phyloP scores from a whole-genome alignment of 768 basidiomycete genomes.

The Coprinopsis sp. region DNA sequence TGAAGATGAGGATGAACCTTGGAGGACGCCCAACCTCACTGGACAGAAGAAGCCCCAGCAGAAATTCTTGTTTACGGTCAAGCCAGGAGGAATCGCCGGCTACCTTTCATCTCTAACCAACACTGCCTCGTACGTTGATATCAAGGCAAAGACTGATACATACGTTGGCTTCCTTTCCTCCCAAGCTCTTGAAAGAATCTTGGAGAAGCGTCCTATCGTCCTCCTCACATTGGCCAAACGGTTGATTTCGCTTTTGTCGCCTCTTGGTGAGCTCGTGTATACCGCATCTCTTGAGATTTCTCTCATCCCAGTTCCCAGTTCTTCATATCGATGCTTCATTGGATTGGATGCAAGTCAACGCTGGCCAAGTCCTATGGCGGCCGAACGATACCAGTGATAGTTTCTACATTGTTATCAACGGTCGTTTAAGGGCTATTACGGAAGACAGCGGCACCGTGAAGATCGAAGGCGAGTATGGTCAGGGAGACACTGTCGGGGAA shows the following conservation, averaged over 20 bases:
- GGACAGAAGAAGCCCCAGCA: conserved; percentile 34
- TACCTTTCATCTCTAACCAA: conserved; percentile 91
- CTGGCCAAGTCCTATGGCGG: conserved; percentile 92
- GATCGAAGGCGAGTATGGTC: conserved; percentile 91
- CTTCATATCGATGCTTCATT: conserved; percentile 94
- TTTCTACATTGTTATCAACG: conserved; percentile 98
- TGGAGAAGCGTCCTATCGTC: conserved; percentile 94
- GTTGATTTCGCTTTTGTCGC: conserved; percentile 91
- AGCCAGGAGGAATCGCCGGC: conserved; percentile 96
- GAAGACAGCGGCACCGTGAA: conserved; percentile 74
- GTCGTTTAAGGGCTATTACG: conserved; percentile 84
- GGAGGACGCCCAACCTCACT: conserved; percentile 29
- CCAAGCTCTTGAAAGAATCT: conserved; percentile 79
- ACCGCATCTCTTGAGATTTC: background rate
- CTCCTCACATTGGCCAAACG: conserved; percentile 93
- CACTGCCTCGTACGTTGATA: conserved; percentile 93
- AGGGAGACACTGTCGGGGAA: conserved; percentile 96
- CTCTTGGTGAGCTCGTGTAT: conserved; percentile 58
- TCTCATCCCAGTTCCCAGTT: conserved; percentile 41
- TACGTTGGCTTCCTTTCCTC: conserved; percentile 95
- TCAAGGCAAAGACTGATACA: conserved; percentile 95
- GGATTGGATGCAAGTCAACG: conserved; percentile 97
- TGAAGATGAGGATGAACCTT: conserved; percentile 37
- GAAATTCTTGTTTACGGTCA: conserved; percentile 88
- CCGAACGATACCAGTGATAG: conserved; percentile 89